These are phyloP conservation scores for Termitomyces sp. DNA, from an alignment of 768 basidiomycete genomes.

Conservation along the genomic window DNA sequence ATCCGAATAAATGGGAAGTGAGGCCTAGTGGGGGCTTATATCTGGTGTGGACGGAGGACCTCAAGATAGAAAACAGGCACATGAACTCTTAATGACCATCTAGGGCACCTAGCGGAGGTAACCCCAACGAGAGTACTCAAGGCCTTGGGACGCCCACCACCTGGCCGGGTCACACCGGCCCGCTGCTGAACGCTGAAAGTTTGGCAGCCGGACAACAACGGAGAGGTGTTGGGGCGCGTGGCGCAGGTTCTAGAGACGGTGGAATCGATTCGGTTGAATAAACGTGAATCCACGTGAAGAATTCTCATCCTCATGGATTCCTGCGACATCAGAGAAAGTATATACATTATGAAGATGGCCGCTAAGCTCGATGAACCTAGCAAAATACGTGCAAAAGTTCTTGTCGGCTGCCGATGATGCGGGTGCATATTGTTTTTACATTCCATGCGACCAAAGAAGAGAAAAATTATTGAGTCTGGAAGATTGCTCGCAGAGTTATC, in stretches of 20 bases:
- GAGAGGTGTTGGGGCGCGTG: neutral
- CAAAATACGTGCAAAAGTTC: neutral
- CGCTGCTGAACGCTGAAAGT: neutral
- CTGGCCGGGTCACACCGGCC: neutral
- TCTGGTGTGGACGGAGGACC: constrained; percentile 5
- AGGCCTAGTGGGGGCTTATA: constrained; percentile 8
- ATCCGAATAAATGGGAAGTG: constrained; percentile 7
- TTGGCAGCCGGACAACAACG: neutral
- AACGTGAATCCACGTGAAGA: neutral
- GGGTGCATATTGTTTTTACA: neutral
- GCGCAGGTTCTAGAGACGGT: neutral
- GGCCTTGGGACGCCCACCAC: neutral
- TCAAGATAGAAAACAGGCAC: constrained; percentile 14
- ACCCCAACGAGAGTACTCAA: constrained; percentile 6
- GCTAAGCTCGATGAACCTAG: neutral
- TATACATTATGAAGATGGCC: neutral
- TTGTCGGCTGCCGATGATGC: neutral
- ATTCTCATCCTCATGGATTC: neutral
- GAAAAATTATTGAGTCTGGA: neutral
- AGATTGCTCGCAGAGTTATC: neutral
- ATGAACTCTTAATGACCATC: constrained; percentile 10
- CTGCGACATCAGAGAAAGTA: neutral
- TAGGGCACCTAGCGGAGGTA: constrained; percentile 9
- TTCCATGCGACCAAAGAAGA: constrained; percentile 11
- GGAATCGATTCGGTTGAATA: neutral